Evolutionary conservation across 2,329 filamentous ascomycete genomes (phyloP).

Genomic region (Gnomoniopsis sp.): DNA sequence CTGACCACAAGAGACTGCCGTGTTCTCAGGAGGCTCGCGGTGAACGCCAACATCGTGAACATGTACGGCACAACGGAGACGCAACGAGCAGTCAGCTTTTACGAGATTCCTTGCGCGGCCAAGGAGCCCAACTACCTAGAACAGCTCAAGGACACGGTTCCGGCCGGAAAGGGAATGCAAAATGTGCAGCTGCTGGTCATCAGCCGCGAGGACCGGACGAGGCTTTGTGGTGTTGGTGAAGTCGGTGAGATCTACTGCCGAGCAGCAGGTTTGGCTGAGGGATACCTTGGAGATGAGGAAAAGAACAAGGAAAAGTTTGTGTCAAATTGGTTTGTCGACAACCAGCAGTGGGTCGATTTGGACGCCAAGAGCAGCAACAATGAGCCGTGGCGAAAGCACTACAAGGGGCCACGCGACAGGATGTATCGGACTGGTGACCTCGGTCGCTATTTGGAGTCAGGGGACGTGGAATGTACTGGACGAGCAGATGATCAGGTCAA

Average conservation of each 20-base stretch:
- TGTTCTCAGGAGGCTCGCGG: constrained; percentile 70
- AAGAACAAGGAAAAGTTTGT: constrained; percentile 71
- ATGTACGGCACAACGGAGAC: constrained; percentile 91
- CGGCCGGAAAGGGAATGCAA: constrained; percentile 81
- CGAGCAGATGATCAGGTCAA: constrained; percentile 89
- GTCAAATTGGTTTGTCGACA: constrained; percentile 81
- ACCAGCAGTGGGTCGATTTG: constrained; percentile 62
- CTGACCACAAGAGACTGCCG: constrained; percentile 81
- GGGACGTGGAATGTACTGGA: constrained; percentile 74
- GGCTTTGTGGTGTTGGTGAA: constrained; percentile 75
- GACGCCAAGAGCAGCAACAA: constrained; percentile 53
- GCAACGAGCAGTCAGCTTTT: constrained; percentile 77
- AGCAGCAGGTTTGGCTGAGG: constrained; percentile 77
- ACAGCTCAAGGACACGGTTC: constrained; percentile 64
- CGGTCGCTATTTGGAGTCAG: constrained; percentile 66
- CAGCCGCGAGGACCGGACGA: constrained; percentile 61
- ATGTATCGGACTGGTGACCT: constrained; percentile 87
- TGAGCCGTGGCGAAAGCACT: constrained; percentile 76
- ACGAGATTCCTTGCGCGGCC: constrained; percentile 65
- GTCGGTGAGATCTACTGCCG: constrained; percentile 81
- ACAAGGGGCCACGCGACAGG: constrained; percentile 78
- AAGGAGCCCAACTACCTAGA: constrained; percentile 54
- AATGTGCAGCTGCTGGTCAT: constrained; percentile 88
- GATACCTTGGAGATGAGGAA: constrained; percentile 44
- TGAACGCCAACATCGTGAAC: constrained; percentile 73